phyloP scores from a whole-genome alignment of 1,284 basidiomycete species.

The Ganoderma resinaceum region DNA sequence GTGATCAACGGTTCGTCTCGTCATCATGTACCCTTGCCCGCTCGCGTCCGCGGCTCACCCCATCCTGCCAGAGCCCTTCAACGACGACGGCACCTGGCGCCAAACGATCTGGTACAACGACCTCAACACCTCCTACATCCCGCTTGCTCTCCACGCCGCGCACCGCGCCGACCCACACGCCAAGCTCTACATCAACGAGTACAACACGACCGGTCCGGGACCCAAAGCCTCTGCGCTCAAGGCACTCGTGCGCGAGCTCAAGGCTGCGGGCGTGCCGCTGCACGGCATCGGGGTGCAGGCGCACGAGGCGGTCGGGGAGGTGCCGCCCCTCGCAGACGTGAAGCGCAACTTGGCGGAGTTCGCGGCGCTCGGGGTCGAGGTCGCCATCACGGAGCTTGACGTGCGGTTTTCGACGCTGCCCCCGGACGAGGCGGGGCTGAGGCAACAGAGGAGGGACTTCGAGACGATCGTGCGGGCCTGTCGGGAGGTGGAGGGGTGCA shows the following conservation, averaged over 20 bases:
- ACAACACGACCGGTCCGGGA: conserved; percentile 48
- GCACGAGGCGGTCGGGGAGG: conserved; percentile 57
- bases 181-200: conserved; percentile 58
- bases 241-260: conserved; percentile 55
- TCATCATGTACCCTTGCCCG: not conserved
- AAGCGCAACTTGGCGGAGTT: conserved; percentile 54
- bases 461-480: conserved; percentile 59
- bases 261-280: conserved; percentile 54
- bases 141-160: conserved; percentile 51
- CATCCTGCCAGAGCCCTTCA: conserved; percentile 51
- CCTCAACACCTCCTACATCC: conserved; percentile 50
- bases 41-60: not conserved
- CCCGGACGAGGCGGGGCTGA: conserved; percentile 50
- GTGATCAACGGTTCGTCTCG: conserved; percentile 44
- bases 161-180: conserved; percentile 51
- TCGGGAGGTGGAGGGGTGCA: conserved; percentile 52
- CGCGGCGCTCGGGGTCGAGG: conserved; percentile 59
- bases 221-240: conserved; percentile 59
- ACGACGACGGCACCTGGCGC: conserved; percentile 63
- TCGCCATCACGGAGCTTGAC: conserved; percentile 70
- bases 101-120: conserved; percentile 52
- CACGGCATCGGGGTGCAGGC: conserved; percentile 62
- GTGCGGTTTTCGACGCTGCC: conserved; percentile 59
- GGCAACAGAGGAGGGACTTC: conserved; percentile 63
- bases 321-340: conserved; percentile 47